These are phyloP conservation scores for Pythium dissimile DNA, from an alignment of 352 stramenopile genomes.

Conservation along the genomic window DNA sequence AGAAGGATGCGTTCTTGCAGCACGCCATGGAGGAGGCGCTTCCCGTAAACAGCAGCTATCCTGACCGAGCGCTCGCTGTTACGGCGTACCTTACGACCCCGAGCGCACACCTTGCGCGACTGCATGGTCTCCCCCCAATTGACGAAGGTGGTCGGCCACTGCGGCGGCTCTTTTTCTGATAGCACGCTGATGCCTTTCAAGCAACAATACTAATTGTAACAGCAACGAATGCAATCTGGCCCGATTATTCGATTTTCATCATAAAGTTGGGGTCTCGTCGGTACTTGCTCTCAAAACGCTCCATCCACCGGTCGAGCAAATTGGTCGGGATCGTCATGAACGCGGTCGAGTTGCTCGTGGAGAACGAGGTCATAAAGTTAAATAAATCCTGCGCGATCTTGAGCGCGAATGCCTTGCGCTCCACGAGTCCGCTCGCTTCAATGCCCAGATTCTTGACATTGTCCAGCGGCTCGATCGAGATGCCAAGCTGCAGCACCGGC, in stretches of 20 bases:
- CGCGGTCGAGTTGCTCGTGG: conserved; percentile 37
- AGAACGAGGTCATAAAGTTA: conserved; percentile 82
- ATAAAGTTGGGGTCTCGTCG: conserved; percentile 83
- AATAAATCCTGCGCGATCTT: conserved; percentile 87
- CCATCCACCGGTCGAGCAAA: conserved; percentile 82
- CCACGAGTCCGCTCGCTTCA: conserved; percentile 29
- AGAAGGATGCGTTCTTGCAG: too few species aligned
- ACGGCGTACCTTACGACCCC: too few species aligned
- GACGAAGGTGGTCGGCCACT: too few species aligned
- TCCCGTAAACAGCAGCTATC: too few species aligned
- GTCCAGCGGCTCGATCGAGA: conserved; percentile 41
- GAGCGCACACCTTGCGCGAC: too few species aligned
- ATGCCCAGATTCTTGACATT: conserved; percentile 46
- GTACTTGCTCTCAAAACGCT: conserved; percentile 79
- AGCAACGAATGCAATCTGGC: not conserved
- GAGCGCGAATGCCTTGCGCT: conserved; percentile 63
- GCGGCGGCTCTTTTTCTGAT: too few species aligned
- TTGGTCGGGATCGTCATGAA: conserved; percentile 80
- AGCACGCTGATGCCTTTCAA: too few species aligned
- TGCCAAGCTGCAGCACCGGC: conserved; percentile 35
- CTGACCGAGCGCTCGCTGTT: too few species aligned
- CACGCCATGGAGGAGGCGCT: too few species aligned
- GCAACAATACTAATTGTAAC: too few species aligned
- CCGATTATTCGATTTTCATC: conserved; percentile 43
- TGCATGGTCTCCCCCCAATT: too few species aligned